phyloP scores from a whole-genome alignment of 257 asterid genomes.

The Solanum dulcamara region DNA sequence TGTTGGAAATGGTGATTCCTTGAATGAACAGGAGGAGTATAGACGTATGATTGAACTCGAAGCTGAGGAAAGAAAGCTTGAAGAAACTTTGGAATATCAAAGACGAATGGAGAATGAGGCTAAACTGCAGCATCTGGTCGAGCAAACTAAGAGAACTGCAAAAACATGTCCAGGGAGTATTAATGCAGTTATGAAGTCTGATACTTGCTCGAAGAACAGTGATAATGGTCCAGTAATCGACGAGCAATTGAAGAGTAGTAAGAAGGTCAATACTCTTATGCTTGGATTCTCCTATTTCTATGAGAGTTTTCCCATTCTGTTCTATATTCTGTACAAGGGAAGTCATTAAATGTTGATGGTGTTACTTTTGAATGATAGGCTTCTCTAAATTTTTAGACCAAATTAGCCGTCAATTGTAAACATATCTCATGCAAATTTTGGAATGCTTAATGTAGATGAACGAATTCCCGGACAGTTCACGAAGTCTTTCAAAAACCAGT shows the following conservation, averaged over 20 bases:
- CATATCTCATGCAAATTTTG: conserved; percentile 12
- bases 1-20: conserved; percentile 36
- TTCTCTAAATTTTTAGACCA: background rate
- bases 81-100: conserved; percentile 94
- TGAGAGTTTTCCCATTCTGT: background rate
- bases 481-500: conserved; percentile 18
- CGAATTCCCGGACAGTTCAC: conserved; percentile 19
- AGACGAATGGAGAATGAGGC: conserved; percentile 94
- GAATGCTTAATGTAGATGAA: conserved; percentile 32
- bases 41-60: conserved; percentile 74
- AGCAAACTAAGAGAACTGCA: conserved; percentile 40
- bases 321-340: background rate
- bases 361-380: background rate
- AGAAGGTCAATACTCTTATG: conserved; percentile 26
- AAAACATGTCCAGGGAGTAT: conserved; percentile 20
- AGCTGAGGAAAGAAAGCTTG: conserved; percentile 97
- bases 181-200: conserved; percentile 18
- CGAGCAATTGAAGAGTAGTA: conserved; percentile 20
- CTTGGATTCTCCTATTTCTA: background rate
- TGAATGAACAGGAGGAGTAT: conserved; percentile 57
- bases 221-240: conserved; percentile 22
- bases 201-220: conserved; percentile 15
- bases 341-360: background rate
- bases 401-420: background rate
- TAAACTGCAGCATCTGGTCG: conserved; percentile 78